A percentile compares a stretch with the other conserved stretches of the same genome.
These are phyloP conservation scores for Peronospora tabacina DNA, from an alignment of 352 stramenopile genomes.

Conservation along the genomic window DNA sequence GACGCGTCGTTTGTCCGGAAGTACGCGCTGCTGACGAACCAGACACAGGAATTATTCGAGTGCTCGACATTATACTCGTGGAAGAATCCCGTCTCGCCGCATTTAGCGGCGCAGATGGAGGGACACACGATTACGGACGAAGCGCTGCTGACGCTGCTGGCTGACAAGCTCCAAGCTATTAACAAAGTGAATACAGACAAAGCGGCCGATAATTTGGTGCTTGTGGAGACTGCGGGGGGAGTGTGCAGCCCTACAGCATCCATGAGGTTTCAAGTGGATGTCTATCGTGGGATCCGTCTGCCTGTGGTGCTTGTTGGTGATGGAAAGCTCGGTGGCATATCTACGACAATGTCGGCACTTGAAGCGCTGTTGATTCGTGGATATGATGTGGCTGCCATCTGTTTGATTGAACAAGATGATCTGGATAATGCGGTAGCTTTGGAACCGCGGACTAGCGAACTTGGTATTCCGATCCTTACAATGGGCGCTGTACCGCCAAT, in stretches of 20 bases:
- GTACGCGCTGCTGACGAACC: conserved; percentile 23
- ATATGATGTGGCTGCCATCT: conserved; percentile 86
- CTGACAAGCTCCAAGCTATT: conserved; percentile 39
- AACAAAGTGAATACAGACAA: conserved; percentile 23
- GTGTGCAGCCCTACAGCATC: conserved; percentile 87
- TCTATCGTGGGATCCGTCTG: conserved; percentile 87
- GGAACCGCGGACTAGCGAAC: conserved; percentile 44
- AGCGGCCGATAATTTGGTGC: conserved; percentile 42
- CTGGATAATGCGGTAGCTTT: conserved; percentile 64
- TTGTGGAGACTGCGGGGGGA: conserved; percentile 94
- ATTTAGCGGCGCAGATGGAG: conserved; percentile 88
- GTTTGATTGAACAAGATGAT: conserved; percentile 71
- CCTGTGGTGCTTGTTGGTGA: conserved; percentile 94
- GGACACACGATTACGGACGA: conserved; percentile 83
- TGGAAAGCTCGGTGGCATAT: conserved; percentile 93
- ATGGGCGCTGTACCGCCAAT: conserved; percentile 65
- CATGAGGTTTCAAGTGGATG: conserved; percentile 89
- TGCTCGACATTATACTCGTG: conserved; percentile 90
- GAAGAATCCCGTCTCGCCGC: conserved; percentile 91
- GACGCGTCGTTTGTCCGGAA: conserved; percentile 84
- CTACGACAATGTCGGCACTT: conserved; percentile 88
- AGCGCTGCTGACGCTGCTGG: conserved; percentile 71
- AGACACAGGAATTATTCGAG: conserved; percentile 24
- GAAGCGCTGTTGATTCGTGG: conserved; percentile 89
- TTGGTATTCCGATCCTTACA: conserved; percentile 70